Conservation (phyloP, 2,329 filamentous ascomycete genomes). For the Biscogniauxia marginata region DNA sequence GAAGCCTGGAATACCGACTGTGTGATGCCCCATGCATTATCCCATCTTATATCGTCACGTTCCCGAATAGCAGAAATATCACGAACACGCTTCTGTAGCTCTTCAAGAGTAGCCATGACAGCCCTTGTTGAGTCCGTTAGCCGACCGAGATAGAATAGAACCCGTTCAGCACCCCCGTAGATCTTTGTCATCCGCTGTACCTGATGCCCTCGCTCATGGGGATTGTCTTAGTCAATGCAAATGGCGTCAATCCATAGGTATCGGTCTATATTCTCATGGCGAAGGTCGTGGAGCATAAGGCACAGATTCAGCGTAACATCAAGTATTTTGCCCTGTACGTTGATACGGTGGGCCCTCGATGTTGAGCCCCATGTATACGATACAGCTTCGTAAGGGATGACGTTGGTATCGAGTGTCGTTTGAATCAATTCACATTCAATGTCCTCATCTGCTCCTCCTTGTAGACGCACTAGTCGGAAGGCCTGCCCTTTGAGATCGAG, state of each 20-base stretch:
- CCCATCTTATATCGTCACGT: neutral
- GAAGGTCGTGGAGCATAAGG: conserved; percentile 1
- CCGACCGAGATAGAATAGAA: conserved; percentile 7
- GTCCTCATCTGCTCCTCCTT: neutral
- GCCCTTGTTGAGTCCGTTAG: neutral
- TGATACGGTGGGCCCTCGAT: neutral
- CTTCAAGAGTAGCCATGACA: conserved; percentile 1
- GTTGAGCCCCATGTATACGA: conserved; percentile 11
- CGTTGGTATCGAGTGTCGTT: conserved; percentile 8
- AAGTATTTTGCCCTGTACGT: neutral
- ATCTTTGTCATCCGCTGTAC: conserved; percentile 11
- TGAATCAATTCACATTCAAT: conserved; percentile 10
- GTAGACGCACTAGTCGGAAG: conserved; percentile 10
- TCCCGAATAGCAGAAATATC: neutral
- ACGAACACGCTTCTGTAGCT: neutral
- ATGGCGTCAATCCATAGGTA: conserved; percentile 15
- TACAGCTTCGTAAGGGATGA: conserved; percentile 11
- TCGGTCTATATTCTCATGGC: neutral
- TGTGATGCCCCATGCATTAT: neutral
- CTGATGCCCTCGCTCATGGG: conserved; percentile 7
- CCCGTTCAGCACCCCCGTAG: conserved; percentile 6
- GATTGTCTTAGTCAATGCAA: conserved; percentile 9
- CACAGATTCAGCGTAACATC: conserved; percentile 7
- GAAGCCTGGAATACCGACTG: neutral
- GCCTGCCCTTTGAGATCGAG: conserved; percentile 7